Conservation (phyloP, 495 filamentous ascomycete genomes). For the Penicillium bialowiezense region DNA sequence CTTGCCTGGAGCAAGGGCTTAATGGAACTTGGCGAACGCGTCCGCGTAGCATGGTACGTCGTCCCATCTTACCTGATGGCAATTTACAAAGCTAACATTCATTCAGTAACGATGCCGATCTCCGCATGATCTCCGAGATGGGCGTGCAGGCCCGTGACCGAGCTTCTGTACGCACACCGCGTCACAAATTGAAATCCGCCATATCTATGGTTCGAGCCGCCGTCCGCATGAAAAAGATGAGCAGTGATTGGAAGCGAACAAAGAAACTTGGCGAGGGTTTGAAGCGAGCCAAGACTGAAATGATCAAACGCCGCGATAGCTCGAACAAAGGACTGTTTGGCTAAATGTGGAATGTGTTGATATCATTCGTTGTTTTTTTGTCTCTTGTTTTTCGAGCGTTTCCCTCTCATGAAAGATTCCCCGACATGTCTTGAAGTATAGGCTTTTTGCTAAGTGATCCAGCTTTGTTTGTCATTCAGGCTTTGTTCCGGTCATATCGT, state of each 20-base stretch:
- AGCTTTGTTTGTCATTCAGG: too few relatives aligned
- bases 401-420: constrained; percentile 28
- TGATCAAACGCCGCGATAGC: constrained; percentile 40
- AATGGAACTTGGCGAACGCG: constrained; percentile 72
- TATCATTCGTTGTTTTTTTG: constrained; percentile 15
- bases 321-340: constrained; percentile 23
- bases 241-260: constrained; percentile 48
- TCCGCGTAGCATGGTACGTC: constrained; percentile 80
- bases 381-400: constrained; percentile 23
- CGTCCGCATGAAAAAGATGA: constrained; percentile 53
- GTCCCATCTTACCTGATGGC: too few relatives aligned
- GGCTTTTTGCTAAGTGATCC: constrained; percentile 1
- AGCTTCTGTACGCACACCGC: constrained; percentile 28
- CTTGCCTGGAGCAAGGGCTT: constrained; percentile 77
- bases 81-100: constrained; percentile 20
- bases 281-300: constrained; percentile 44
- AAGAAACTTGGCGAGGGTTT: constrained; percentile 46
- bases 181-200: constrained; percentile 47
- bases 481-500: too few relatives aligned
- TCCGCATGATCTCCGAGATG: constrained; percentile 79
- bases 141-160: constrained; percentile 52
- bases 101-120: constrained; percentile 82
- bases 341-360: constrained; percentile 4
- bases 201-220: constrained; percentile 52
- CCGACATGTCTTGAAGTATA: constrained; percentile 26